These are phyloP conservation scores for Ambrosiella xylebori DNA, from an alignment of 2,329 filamentous ascomycete species.

Conservation along the genomic window DNA sequence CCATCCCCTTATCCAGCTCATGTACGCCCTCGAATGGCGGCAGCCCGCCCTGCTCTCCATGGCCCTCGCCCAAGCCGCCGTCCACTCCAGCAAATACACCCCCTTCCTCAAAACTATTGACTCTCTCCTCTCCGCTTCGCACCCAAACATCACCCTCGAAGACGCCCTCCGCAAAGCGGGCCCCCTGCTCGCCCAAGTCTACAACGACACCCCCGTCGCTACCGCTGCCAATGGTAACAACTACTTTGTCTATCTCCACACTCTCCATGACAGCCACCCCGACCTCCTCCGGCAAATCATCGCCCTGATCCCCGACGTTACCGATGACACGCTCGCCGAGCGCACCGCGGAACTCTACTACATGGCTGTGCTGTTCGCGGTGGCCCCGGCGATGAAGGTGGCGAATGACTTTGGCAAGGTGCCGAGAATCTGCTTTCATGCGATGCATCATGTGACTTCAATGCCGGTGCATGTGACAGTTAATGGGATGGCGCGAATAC, in stretches of 20 bases:
- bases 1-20: slow-evolving; percentile 71
- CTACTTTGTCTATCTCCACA: not conserved
- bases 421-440: slow-evolving; percentile 57
- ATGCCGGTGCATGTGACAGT: slow-evolving; percentile 58
- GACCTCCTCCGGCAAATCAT: slow-evolving; percentile 46
- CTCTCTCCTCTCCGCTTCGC: slow-evolving; percentile 17
- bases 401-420: slow-evolving; percentile 48
- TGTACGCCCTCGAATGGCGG: slow-evolving; percentile 67
- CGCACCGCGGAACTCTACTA: slow-evolving; percentile 44
- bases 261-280: slow-evolving; percentile 38
- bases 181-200: not conserved
- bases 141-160: slow-evolving; percentile 18
- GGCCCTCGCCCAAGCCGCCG: slow-evolving; percentile 57
- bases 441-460: slow-evolving; percentile 58
- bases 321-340: slow-evolving; percentile 37
- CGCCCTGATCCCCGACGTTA: slow-evolving; percentile 45
- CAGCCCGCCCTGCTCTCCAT: slow-evolving; percentile 71
- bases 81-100: slow-evolving; percentile 43
- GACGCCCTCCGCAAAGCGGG: slow-evolving; percentile 35
- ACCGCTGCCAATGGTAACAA: slow-evolving; percentile 26
- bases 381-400: slow-evolving; percentile 30
- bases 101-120: slow-evolving; percentile 38
- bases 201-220: not conserved
- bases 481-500: slow-evolving; percentile 42
- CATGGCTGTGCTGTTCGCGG: slow-evolving; percentile 28